Conservation (phyloP, 495 filamentous ascomycete species). For the Sabuloglossum arenarium region DNA sequence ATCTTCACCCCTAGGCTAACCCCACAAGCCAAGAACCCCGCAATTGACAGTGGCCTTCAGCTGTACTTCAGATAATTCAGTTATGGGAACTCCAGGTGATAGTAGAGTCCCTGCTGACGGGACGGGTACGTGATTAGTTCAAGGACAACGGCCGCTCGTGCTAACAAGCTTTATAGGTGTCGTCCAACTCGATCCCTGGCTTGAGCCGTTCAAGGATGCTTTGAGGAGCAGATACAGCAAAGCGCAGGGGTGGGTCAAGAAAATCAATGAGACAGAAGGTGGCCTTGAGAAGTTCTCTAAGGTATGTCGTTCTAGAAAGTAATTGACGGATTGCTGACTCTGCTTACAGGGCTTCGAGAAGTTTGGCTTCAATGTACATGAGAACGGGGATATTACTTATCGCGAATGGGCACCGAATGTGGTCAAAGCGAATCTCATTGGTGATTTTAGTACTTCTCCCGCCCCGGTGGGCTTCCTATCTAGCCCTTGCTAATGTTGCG, state of each 20-base stretch:
- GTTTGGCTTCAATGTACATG: conserved; percentile 60
- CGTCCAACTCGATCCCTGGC: conserved; percentile 70
- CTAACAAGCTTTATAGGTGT: conserved; percentile 37
- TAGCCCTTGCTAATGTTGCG: background rate
- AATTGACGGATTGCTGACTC: background rate
- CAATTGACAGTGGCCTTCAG: conserved; percentile 3
- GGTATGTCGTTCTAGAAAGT: conserved; percentile 24
- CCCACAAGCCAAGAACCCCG: background rate
- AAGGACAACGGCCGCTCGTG: background rate
- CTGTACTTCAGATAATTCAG: conserved; percentile 8
- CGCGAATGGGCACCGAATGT: conserved; percentile 95
- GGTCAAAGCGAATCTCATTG: conserved; percentile 63
- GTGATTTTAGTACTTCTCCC: conserved; percentile 70
- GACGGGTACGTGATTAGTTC: conserved; percentile 21
- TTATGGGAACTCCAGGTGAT: conserved; percentile 15
- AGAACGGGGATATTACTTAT: conserved; percentile 72
- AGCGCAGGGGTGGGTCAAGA: conserved; percentile 76
- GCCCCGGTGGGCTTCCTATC: background rate
- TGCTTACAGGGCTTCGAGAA: conserved; percentile 50
- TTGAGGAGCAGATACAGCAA: conserved; percentile 57
- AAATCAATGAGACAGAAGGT: conserved; percentile 63
- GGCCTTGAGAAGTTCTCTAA: conserved; percentile 83
- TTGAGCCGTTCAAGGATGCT: conserved; percentile 62
- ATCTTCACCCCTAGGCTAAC: background rate
- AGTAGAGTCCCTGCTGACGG: conserved; percentile 23